Conservation (phyloP, 768 basidiomycete genomes). For the Coprinellus aureogranulatus region DNA sequence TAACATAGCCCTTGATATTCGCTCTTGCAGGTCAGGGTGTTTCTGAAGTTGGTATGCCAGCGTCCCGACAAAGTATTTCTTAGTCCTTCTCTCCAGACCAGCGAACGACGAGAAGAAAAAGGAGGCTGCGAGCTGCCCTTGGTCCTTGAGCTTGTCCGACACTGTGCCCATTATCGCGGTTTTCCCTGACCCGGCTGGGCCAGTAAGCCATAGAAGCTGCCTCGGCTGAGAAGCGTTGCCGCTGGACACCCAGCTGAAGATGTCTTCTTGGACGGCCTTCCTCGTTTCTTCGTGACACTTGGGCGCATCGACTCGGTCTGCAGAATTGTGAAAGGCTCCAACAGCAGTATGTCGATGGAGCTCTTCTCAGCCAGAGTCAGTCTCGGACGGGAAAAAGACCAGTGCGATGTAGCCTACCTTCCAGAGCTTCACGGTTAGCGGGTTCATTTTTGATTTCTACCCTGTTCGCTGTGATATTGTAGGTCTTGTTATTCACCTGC, state of each 20-base stretch:
- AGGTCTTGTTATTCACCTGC: too few species aligned
- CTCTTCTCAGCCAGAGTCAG: too few species aligned
- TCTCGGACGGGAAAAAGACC: too few species aligned
- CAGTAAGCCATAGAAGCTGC: slow-evolving; percentile 5
- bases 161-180: slow-evolving; percentile 9
- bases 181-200: slow-evolving; percentile 12
- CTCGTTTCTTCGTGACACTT: slow-evolving; percentile 6
- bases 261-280: slow-evolving; percentile 6
- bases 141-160: slow-evolving; percentile 2
- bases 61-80: not conserved
- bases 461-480: too few species aligned
- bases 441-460: too few species aligned
- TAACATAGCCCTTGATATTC: too few species aligned
- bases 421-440: too few species aligned
- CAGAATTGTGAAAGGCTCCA: slow-evolving; percentile 11
- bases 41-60: slow-evolving; percentile 1
- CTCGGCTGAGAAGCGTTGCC: not conserved
- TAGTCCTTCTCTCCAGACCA: not conserved
- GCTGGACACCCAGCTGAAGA: slow-evolving; percentile 2
- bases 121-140: slow-evolving; percentile 4
- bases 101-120: slow-evolving; percentile 12
- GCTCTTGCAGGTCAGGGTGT: not conserved
- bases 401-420: too few species aligned
- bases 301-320: slow-evolving; percentile 4
- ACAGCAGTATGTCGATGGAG: too few species aligned